phyloP scores from a whole-genome alignment of 2,329 filamentous ascomycete genomes.

The Colletotrichum higginsianum region DNA sequence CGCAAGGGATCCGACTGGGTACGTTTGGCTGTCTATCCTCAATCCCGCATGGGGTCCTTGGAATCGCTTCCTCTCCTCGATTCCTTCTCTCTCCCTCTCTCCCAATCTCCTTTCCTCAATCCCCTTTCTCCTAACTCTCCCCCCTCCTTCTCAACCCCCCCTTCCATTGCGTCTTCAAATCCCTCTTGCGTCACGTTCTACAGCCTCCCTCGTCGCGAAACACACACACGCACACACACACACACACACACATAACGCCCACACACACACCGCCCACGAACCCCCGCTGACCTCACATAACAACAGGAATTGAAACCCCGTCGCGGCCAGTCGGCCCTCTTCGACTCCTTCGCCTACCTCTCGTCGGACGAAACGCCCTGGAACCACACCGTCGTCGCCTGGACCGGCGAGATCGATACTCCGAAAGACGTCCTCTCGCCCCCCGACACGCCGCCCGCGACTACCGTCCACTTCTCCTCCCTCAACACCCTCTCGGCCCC shows the following conservation, averaged over 20 bases:
- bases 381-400: slow-evolving; percentile 94
- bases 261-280: not conserved
- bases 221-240: not conserved
- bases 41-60: slow-evolving; percentile 5
- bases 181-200: not conserved
- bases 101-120: not conserved
- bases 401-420: slow-evolving; percentile 88
- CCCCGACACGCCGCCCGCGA: slow-evolving; percentile 63
- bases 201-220: too few relatives aligned
- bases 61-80: not conserved
- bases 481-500: slow-evolving; percentile 85
- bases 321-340: slow-evolving; percentile 90
- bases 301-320: slow-evolving; percentile 80
- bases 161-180: not conserved
- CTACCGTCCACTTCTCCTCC: slow-evolving; percentile 66
- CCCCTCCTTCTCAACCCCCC: not conserved
- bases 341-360: slow-evolving; percentile 91
- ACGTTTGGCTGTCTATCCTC: slow-evolving; percentile 48
- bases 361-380: slow-evolving; percentile 87
- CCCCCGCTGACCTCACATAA: slow-evolving; percentile 33
- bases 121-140: not conserved
- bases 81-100: not conserved
- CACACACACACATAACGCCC: too few relatives aligned
- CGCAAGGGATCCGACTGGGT: slow-evolving; percentile 74
- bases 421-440: slow-evolving; percentile 61